Base-by-base conservation (phyloP, 495 filamentous ascomycete species). In the Penicillium chermesinum region DNA sequence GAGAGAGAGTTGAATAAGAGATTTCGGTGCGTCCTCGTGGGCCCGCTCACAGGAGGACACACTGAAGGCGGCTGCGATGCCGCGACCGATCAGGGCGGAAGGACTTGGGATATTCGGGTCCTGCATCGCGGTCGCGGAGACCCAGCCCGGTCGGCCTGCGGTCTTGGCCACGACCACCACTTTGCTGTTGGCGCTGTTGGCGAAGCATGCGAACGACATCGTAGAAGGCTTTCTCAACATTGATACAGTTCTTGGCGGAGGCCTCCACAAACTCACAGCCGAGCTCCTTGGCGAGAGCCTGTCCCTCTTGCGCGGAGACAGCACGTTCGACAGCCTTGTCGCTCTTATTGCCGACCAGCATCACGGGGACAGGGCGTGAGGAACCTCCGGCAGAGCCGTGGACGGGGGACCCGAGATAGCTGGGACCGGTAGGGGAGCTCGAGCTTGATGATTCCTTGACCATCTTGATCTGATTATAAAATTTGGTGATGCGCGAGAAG, bases 161-260 rank as follows among this genome's bases (percentile, higher is more conserved):
- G 44, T 73, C 66, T 34, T 64, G 66, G 22, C 62, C 49, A 14
- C 67, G 64, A 20, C 62, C 59, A 15, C 63, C 60, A 36, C 69
- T 66, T 42, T 65, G 60, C 41, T 77, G 72, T 66, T 88, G 83
- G 53, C 87, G 80, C 65, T 96, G 91, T 50, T 83, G 79, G 49
- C 91, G 83, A 46, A 97, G 72, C 59, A 90, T 86, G 47, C 94
- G 78, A 17, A 98, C 93, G 10, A 98, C 94, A 57, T 98, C 93
- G 69, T 95, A 96, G 63, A 98, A 98, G 2, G 93, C 94, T 74
- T 91, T 95, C 63, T 98, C 93, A 19, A 98, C 93, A 60, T 98
- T 97, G 73, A 96, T 88, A 74, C 93, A 96, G 61, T 95, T 96
- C 74, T 97, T 96, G n/a, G 93, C 93, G 12, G 91, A 96, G 4